Percentiles rank a stretch among this genome's conserved stretches.
These are phyloP conservation scores for Ceratocystis huliohia DNA, from an alignment of 2,329 filamentous ascomycete species.

Conservation along the genomic window DNA sequence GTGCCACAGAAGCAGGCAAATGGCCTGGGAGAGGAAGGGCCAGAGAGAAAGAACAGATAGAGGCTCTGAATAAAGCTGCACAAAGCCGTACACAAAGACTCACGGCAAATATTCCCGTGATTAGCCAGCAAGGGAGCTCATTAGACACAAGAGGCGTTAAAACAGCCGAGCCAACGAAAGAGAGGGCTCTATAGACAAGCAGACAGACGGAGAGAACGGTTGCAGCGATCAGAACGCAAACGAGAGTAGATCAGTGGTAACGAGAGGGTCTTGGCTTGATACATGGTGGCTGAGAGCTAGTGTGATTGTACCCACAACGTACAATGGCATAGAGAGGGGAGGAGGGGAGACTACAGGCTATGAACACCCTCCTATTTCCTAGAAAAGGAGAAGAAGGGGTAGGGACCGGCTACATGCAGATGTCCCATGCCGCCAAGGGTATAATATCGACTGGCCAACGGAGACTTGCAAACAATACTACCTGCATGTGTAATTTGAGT, in stretches of 20 bases:
- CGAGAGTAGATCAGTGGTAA: neutral
- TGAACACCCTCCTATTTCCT: too few species aligned
- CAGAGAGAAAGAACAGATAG: neutral
- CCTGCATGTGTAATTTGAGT: neutral
- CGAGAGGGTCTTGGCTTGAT: conserved; percentile 7
- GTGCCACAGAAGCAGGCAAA: neutral
- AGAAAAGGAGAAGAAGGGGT: neutral
- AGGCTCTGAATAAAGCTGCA: neutral
- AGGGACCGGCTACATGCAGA: neutral
- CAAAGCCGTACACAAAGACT: neutral
- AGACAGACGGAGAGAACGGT: neutral
- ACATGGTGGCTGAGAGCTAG: conserved; percentile 1
- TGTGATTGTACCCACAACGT: neutral
- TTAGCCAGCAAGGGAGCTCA: neutral
- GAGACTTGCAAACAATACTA: neutral
- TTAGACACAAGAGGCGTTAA: conserved; percentile 1
- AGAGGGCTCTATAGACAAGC: too few species aligned
- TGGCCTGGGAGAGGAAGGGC: too few species aligned
- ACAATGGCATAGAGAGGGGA: neutral
- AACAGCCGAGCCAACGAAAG: neutral
- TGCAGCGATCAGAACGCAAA: neutral
- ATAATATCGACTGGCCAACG: neutral
- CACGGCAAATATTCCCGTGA: neutral
- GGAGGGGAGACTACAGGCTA: neutral
- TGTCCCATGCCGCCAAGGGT: neutral